phyloP scores from a whole-genome alignment of 1,284 basidiomycete species.

The Peniophora sp. region DNA sequence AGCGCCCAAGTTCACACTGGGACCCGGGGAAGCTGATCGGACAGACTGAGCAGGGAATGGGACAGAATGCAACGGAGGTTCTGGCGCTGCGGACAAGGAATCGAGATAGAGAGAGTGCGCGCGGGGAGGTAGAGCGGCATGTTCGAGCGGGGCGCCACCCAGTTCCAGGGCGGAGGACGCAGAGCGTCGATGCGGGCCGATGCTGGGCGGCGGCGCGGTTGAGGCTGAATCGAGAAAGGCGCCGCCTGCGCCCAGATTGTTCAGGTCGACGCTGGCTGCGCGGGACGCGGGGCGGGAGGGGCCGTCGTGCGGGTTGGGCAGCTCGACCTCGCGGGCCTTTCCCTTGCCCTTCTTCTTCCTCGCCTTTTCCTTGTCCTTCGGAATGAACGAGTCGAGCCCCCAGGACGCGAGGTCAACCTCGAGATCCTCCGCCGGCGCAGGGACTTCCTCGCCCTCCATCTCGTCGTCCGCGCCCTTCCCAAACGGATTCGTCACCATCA shows the following conservation, averaged over 20 bases:
- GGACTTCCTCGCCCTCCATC: conserved; percentile 30
- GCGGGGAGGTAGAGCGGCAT: conserved; percentile 32
- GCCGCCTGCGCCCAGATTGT: conserved; percentile 40
- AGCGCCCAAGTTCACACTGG: conserved; percentile 15
- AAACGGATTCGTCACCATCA: conserved; percentile 36
- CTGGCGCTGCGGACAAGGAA: conserved; percentile 26
- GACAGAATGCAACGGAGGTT: conserved; percentile 38
- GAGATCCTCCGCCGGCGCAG: conserved; percentile 40
- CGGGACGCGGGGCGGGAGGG: conserved; percentile 30
- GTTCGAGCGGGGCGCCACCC: conserved; percentile 30
- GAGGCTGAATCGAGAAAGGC: conserved; percentile 32
- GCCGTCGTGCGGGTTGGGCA: conserved; percentile 42
- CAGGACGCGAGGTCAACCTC: conserved; percentile 79
- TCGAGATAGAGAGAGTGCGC: conserved; percentile 40
- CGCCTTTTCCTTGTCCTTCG: conserved; percentile 47
- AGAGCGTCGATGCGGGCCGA: conserved; percentile 32
- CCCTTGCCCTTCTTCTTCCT: conserved; percentile 19
- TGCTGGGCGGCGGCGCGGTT: conserved; percentile 18
- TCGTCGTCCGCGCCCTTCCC: conserved; percentile 35
- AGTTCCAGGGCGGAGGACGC: conserved; percentile 51
- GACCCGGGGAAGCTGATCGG: conserved; percentile 41
- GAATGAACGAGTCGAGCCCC: conserved; percentile 71
- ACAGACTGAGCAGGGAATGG: conserved; percentile 58
- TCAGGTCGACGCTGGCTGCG: conserved; percentile 58
- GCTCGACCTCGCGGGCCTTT: conserved; percentile 28